Evolutionary conservation across 352 stramenopile genomes (phyloP).

Genomic region (Phytophthora idaei): DNA sequence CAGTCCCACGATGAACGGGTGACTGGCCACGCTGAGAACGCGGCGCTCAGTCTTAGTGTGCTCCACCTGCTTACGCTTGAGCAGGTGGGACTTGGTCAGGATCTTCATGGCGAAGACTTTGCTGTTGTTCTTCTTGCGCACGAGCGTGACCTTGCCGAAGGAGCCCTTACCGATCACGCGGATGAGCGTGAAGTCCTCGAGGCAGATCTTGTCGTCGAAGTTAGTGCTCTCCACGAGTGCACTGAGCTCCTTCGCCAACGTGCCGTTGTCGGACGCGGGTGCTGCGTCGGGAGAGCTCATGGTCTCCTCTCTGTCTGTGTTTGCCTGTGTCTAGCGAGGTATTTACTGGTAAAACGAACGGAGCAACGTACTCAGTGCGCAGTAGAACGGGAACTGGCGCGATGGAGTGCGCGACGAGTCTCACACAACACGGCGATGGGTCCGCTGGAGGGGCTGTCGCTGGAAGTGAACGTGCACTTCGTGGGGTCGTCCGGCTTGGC

Average conservation of each 20-base stretch:
- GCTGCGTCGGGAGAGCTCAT: constrained; percentile 68
- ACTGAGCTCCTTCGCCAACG: constrained; percentile 63
- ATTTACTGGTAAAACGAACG: constrained; percentile 15
- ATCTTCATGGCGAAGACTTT: constrained; percentile 94
- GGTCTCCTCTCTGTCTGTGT: constrained; percentile 3
- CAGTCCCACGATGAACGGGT: constrained; percentile 98
- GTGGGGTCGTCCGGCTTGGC: constrained; percentile 25
- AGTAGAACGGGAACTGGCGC: constrained; percentile 21
- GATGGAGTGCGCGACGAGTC: constrained; percentile 13
- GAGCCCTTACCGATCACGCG: constrained; percentile 90
- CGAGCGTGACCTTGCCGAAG: constrained; percentile 89
- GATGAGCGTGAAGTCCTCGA: constrained; percentile 92
- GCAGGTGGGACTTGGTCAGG: constrained; percentile 91
- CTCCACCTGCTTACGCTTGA: constrained; percentile 96
- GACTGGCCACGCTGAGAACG: constrained; percentile 94
- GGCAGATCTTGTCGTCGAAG: constrained; percentile 87
- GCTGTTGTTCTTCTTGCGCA: constrained; percentile 90
- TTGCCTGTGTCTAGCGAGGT: background rate
- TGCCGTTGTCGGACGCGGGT: constrained; percentile 35
- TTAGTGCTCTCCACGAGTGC: constrained; percentile 75
- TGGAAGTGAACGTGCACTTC: constrained; percentile 24
- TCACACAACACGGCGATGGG: constrained; percentile 22
- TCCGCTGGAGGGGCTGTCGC: background rate
- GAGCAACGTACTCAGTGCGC: constrained; percentile 16
- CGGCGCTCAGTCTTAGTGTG: constrained; percentile 96